These are phyloP conservation scores for Saccharum officinarum DNA, from an alignment of 176 grass and related monocot genomes.

Conservation along the genomic window DNA sequence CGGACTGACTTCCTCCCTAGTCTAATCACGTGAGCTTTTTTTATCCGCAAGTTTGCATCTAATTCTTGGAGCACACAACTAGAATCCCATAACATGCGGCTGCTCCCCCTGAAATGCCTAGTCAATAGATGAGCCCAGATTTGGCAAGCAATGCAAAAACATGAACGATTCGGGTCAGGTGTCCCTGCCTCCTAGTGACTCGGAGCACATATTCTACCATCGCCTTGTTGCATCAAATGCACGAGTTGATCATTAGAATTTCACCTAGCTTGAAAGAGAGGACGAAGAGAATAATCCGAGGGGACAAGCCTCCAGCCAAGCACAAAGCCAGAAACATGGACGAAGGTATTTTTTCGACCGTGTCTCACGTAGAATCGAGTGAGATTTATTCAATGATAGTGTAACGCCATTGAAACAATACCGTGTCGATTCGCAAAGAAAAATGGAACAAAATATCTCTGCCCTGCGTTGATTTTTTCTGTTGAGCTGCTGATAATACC, in stretches of 20 bases:
- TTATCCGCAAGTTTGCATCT: conserved; percentile 21
- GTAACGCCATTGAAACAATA: too few species aligned
- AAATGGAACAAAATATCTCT: too few species aligned
- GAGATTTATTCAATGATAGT: conserved; percentile 16
- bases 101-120: conserved; percentile 20
- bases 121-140: conserved; percentile 7
- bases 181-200: conserved; percentile 17
- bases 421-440: too few species aligned
- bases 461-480: too few species aligned
- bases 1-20: neutral
- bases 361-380: neutral
- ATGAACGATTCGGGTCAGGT: neutral
- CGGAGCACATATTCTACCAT: conserved; percentile 30
- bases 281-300: neutral
- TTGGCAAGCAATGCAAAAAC: conserved; percentile 33
- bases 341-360: neutral
- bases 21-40: conserved; percentile 31
- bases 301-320: conserved; percentile 16
- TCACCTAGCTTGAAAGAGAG: neutral
- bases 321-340: conserved; percentile 27
- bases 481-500: too few species aligned
- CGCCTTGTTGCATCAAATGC: neutral
- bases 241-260: neutral
- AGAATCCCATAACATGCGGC: conserved; percentile 19
- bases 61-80: conserved; percentile 19